phyloP scores from a whole-genome alignment of 176 grass and related monocot species.

The Otatea glauca region DNA sequence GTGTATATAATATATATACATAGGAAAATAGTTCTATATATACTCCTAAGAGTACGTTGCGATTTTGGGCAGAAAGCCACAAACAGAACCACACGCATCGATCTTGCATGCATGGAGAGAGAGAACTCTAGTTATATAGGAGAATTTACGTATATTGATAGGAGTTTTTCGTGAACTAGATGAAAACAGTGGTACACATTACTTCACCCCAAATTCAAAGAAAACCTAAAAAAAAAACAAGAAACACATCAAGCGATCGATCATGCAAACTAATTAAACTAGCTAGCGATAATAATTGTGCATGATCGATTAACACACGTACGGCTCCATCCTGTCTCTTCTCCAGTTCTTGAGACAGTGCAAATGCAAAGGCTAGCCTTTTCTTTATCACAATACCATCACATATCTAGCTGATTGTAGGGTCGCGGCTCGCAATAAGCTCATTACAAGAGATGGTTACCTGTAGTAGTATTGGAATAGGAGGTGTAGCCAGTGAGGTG shows the following conservation, averaged over 20 bases:
- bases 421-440: background rate
- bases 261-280: conserved; percentile 49
- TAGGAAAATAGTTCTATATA: too few relatives aligned
- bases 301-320: conserved; percentile 46
- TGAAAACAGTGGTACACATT: conserved; percentile 50
- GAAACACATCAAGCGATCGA: conserved; percentile 40
- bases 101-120: background rate
- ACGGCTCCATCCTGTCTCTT: conserved; percentile 6
- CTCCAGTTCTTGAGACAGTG: conserved; percentile 39
- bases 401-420: conserved; percentile 42
- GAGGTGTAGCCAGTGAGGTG: conserved; percentile 44
- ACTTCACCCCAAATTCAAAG: conserved; percentile 38
- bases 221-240: conserved; percentile 32
- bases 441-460: conserved; percentile 66
- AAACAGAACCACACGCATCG: background rate
- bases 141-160: conserved; percentile 41
- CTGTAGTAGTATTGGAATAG: conserved; percentile 52
- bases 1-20: too few relatives aligned
- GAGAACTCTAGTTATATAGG: background rate
- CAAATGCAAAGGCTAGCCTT: conserved; percentile 40
- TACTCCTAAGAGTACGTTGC: too few relatives aligned
- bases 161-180: conserved; percentile 40
- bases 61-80: background rate
- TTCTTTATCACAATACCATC: conserved; percentile 50
- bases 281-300: conserved; percentile 14